These are phyloP conservation scores for Euptelea pleiosperma DNA, from an alignment of 164 flowering plant species.

Conservation along the genomic window DNA sequence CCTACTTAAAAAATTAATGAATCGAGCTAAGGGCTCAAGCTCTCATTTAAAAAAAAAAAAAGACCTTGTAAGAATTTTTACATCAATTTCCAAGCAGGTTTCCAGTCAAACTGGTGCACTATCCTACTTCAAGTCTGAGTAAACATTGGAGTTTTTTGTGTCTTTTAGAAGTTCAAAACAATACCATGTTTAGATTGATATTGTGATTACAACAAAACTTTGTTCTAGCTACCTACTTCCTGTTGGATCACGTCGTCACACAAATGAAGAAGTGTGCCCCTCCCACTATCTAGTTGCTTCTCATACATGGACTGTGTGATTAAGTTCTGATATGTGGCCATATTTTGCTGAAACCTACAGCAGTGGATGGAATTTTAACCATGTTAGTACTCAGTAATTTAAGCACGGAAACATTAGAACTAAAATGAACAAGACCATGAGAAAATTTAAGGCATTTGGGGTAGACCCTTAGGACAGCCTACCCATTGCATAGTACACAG, in stretches of 20 bases:
- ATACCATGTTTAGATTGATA: neutral
- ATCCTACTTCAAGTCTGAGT: neutral
- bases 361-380: constrained; percentile 2
- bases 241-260: constrained; percentile 98
- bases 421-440: too few species aligned
- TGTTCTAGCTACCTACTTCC: constrained; percentile 89
- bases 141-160: neutral
- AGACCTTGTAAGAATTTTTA: too few species aligned
- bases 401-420: neutral
- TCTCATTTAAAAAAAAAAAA: too few species aligned
- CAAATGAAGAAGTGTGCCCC: constrained; percentile 93
- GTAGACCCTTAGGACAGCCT: too few species aligned
- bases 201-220: too few species aligned
- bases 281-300: constrained; percentile 96
- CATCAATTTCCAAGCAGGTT: neutral
- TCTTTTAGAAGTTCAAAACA: neutral
- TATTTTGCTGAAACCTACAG: constrained; percentile 74
- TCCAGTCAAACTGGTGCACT: neutral
- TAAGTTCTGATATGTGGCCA: constrained; percentile 83
- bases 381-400: constrained; percentile 3
- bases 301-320: constrained; percentile 96
- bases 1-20: too few species aligned
- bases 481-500: too few species aligned
- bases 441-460: too few species aligned
- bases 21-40: too few species aligned